phyloP scores from a whole-genome alignment of 1,139 yeast species.

The Candida tetrigidarum region DNA sequence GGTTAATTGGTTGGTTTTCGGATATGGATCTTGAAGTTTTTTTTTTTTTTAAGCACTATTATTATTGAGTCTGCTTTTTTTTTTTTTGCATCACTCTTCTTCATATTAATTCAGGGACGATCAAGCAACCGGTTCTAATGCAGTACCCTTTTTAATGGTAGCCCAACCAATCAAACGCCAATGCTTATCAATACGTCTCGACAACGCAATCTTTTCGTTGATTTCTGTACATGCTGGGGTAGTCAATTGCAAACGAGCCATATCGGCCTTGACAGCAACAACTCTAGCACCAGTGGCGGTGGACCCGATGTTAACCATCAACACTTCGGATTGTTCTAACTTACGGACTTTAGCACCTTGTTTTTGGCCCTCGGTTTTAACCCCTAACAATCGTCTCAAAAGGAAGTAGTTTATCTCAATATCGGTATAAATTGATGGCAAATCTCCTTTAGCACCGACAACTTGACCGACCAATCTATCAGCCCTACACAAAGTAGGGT shows the following conservation, averaged over 20 bases:
- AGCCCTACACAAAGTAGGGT: constrained; percentile 98
- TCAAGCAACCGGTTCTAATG: constrained; percentile 66
- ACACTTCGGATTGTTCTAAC: constrained; percentile 90
- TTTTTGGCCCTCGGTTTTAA: constrained; percentile 97
- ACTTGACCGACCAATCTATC: constrained; percentile 99
- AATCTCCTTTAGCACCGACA: constrained; percentile 94
- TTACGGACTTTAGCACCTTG: constrained; percentile 94
- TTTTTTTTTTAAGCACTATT: too few relatives aligned
- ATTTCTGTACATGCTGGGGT: constrained; percentile 99
- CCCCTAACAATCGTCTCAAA: constrained; percentile 96
- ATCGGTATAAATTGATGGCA: constrained; percentile 96
- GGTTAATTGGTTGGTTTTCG: too few relatives aligned
- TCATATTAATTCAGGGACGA: neutral
- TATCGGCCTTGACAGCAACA: constrained; percentile 97
- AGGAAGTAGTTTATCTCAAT: constrained; percentile 97
- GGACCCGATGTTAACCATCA: constrained; percentile 99
- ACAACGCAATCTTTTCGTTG: constrained; percentile 96
- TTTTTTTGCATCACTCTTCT: neutral
- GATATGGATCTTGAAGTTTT: too few relatives aligned
- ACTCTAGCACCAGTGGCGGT: constrained; percentile 99
- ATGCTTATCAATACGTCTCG: constrained; percentile 99
- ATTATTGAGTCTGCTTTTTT: too few relatives aligned
- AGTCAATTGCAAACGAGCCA: constrained; percentile 97
- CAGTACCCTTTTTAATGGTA: constrained; percentile 93
- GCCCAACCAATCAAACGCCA: constrained; percentile 99